phyloP scores from a whole-genome alignment of 2,329 filamentous ascomycete species.

The Macrophomina pseudophaseolina region DNA sequence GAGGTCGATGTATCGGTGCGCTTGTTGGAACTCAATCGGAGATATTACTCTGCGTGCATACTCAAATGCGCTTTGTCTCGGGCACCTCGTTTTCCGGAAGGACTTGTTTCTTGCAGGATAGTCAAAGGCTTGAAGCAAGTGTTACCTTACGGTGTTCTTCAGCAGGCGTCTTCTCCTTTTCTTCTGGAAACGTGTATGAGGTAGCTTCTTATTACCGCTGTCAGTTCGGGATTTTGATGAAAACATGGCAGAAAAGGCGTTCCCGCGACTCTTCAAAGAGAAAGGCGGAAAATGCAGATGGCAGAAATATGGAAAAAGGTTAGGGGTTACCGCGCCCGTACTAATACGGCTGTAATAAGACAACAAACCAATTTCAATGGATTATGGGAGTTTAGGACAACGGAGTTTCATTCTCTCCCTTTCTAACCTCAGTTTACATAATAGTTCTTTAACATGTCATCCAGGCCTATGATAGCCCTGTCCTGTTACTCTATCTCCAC shows the following conservation, averaged over 20 bases:
- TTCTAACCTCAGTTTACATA: too few relatives aligned
- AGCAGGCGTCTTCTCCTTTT: neutral
- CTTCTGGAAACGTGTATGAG: slow-evolving; percentile 9
- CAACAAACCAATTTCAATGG: neutral
- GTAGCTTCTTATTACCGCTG: neutral
- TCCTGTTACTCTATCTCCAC: too few relatives aligned
- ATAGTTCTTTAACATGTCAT: too few relatives aligned
- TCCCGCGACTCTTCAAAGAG: neutral
- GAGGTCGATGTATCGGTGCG: neutral
- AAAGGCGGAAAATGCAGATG: neutral
- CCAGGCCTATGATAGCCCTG: too few relatives aligned
- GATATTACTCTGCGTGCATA: neutral
- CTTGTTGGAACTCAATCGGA: neutral
- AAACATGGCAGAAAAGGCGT: slow-evolving; percentile 11
- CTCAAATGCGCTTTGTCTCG: neutral
- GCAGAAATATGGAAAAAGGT: neutral
- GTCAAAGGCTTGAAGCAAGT: neutral
- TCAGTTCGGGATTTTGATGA: neutral
- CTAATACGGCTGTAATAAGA: neutral
- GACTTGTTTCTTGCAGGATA: neutral
- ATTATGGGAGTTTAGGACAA: neutral
- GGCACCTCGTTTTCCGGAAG: neutral
- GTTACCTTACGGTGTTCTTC: neutral
- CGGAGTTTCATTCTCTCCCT: neutral
- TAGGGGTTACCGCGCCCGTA: neutral